A percentile compares a stretch with the other conserved stretches of the same genome.
Evolutionary conservation across 371 early-diverging fungal genomes (phyloP).

Genomic region (Mucor plumbeus): DNA sequence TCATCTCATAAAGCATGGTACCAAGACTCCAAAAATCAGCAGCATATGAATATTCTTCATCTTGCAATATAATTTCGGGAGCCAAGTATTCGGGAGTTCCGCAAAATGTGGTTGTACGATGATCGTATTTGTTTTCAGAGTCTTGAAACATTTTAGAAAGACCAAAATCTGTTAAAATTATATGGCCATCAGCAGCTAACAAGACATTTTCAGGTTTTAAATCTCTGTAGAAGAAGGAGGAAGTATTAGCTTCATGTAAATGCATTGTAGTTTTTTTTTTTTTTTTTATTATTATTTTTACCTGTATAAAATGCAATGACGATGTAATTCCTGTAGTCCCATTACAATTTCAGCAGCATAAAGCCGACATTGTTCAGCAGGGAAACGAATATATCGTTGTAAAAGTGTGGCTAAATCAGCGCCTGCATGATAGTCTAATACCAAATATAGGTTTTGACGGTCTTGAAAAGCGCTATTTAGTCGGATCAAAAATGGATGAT

Average conservation of each 20-base stretch:
- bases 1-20: conserved; percentile 87
- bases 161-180: conserved; percentile 79
- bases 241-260: background rate
- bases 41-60: conserved; percentile 79
- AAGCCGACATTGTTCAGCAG: conserved; percentile 56
- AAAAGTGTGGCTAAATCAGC: conserved; percentile 73
- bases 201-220: conserved; percentile 73
- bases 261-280: background rate
- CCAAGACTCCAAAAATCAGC: conserved; percentile 99
- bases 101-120: conserved; percentile 87
- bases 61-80: conserved; percentile 81
- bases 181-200: conserved; percentile 69
- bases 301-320: conserved; percentile 76
- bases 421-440: conserved; percentile 87
- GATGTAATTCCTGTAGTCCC: conserved; percentile 80
- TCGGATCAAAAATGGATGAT: conserved; percentile 94
- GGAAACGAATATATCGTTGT: conserved; percentile 36
- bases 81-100: conserved; percentile 64
- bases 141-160: conserved; percentile 65
- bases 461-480: conserved; percentile 93
- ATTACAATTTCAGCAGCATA: conserved; percentile 83
- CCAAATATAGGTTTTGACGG: conserved; percentile 88
- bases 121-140: conserved; percentile 45
- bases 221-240: conserved; percentile 48
- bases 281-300: too few species aligned